phyloP scores from a whole-genome alignment of 768 basidiomycete species.

The Bullera alba region DNA sequence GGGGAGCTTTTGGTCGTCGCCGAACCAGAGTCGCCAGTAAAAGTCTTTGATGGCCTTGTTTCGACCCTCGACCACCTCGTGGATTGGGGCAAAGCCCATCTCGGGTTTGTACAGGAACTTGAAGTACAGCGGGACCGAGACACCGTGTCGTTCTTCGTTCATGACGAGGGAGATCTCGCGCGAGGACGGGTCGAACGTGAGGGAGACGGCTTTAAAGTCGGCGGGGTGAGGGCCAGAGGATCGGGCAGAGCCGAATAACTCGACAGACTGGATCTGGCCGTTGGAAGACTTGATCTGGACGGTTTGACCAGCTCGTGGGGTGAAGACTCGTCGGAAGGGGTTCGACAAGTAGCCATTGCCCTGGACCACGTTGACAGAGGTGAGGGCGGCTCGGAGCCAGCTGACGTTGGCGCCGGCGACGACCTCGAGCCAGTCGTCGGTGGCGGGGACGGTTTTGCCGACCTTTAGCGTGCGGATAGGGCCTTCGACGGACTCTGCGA shows the following conservation, averaged over 20 bases:
- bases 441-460: slow-evolving; percentile 54
- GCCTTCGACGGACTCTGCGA: slow-evolving; percentile 53
- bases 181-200: slow-evolving; percentile 55
- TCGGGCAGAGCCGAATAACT: slow-evolving; percentile 69
- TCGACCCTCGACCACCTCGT: slow-evolving; percentile 73
- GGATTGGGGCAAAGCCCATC: slow-evolving; percentile 83
- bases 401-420: slow-evolving; percentile 72
- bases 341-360: slow-evolving; percentile 80
- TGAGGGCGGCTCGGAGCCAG: slow-evolving; percentile 81
- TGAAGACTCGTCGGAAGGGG: slow-evolving; percentile 76
- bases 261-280: slow-evolving; percentile 56
- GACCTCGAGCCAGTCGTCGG: slow-evolving; percentile 69
- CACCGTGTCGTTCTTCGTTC: slow-evolving; percentile 71
- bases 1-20: slow-evolving; percentile 70
- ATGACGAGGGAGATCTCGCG: slow-evolving; percentile 64
- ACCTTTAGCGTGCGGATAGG: slow-evolving; percentile 48
- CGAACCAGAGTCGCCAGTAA: slow-evolving; percentile 98
- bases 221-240: slow-evolving; percentile 66
- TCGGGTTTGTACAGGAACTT: slow-evolving; percentile 81
- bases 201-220: slow-evolving; percentile 75
- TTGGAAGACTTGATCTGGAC: slow-evolving; percentile 56
- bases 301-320: slow-evolving; percentile 71
- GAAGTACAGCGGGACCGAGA: slow-evolving; percentile 70
- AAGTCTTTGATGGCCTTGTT: slow-evolving; percentile 91
- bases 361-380: slow-evolving; percentile 76